Evolutionary conservation across 2,329 filamentous ascomycete species (phyloP), one percentile per base, ranked within the genome.

Genomic region (Aureobasidium pullulans): DNA sequence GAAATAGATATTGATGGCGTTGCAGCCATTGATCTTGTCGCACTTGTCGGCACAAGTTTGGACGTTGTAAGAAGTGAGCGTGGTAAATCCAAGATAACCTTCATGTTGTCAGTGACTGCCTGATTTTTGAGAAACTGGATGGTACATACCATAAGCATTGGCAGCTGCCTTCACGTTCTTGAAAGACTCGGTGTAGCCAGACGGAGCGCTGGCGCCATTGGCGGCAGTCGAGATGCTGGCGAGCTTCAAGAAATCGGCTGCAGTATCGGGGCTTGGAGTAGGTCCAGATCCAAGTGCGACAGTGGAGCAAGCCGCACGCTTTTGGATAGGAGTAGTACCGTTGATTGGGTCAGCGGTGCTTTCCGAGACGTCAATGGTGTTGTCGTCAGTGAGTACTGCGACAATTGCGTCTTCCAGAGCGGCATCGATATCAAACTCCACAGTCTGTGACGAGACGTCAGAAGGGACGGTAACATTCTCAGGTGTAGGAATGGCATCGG

Each of bases 1-100:
- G 48, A 67, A 64, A 63, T 70, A 72, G 46, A 73, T 60, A 62
- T 74, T 74, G 65, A 74, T 72, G 19, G 64, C 65, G n/a, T 60
- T 42, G 54, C 72, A 74, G 6, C 61, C 66, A n/a, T 43, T 32
- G 9, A 62, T 62, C 29, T 64, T 61, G 49, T 72, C 66, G 54
- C 72, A 74, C 44, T 64, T 62, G n/a, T 40, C 32, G 6, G 65
- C 63, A 56, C 71, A 73, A 11, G 37, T 50, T 11, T 65, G 48
- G 2, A 69, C 62, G 61, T 73, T 67, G 53, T 73, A 73, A 1
- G 59, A 62, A 11, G 42, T 52, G 13, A 72, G 40, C 15, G 65
- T 70, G 44, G 65, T 64, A 40, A 66, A 65, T 4, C 69, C 69
- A 16, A 72, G 64, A 44, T 71, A 70, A 15, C 66, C 62, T 32